phyloP scores from a whole-genome alignment of 805 yeast species.

The Kluyveromyces siamensis region DNA sequence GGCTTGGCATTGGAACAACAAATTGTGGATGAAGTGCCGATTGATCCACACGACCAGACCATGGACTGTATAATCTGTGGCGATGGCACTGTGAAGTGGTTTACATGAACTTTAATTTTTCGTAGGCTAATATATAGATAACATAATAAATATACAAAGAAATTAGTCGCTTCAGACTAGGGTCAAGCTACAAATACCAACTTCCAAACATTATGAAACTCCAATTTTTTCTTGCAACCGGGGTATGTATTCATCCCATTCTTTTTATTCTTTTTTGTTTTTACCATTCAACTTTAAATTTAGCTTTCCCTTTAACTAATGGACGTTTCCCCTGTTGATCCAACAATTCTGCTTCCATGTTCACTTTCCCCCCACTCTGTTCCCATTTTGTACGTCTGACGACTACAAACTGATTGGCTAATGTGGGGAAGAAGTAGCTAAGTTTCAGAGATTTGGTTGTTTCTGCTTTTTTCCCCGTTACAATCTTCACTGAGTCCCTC shows the following conservation, averaged over 20 bases:
- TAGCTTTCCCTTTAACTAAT: conserved; percentile 50
- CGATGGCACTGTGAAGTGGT: conserved; percentile 18
- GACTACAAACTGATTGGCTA: conserved; percentile 69
- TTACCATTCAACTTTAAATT: conserved; percentile 35
- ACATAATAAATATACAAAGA: not conserved
- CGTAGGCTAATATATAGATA: conserved; percentile 30
- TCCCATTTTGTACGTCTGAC: conserved; percentile 42
- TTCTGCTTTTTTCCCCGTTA: conserved; percentile 23
- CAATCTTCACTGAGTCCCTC: conserved; percentile 42
- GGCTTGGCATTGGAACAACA: conserved; percentile 27
- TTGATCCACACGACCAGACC: conserved; percentile 23
- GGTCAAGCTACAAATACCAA: too few relatives aligned
- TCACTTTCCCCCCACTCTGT: conserved; percentile 26
- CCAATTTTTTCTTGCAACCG: not conserved
- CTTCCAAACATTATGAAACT: too few relatives aligned
- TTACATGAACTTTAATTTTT: conserved; percentile 31
- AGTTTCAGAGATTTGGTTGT: conserved; percentile 33
- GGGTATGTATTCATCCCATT: not conserved
- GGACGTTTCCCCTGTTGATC: conserved; percentile 41
- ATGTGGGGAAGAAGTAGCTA: conserved; percentile 61
- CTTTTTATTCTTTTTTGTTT: not conserved
- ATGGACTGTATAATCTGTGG: conserved; percentile 26
- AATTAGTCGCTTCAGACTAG: not conserved
- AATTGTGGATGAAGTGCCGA: conserved; percentile 14
- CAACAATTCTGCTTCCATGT: conserved; percentile 38